phyloP scores from a whole-genome alignment of 257 asterid species.

The Anisodus acutangulus region DNA sequence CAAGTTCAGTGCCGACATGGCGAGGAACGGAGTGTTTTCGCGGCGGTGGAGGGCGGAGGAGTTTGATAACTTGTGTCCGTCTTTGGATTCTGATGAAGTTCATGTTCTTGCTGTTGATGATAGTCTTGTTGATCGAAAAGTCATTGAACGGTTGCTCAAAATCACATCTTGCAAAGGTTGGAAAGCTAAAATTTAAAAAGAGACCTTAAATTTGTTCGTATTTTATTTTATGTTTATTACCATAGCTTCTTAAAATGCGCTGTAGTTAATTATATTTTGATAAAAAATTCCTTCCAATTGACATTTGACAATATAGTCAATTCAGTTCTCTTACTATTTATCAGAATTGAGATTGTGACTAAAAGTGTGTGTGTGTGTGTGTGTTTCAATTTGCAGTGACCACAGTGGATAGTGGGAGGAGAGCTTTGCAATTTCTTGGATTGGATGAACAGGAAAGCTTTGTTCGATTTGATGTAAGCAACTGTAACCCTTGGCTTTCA shows the following conservation, averaged over 20 bases:
- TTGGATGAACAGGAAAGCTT: slow-evolving; percentile 68
- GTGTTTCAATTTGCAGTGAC: slow-evolving; percentile 55
- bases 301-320: too few relatives aligned
- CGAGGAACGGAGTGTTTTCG: slow-evolving; percentile 41
- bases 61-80: slow-evolving; percentile 29
- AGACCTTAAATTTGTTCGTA: too few relatives aligned
- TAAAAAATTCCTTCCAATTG: too few relatives aligned
- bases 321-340: slow-evolving; percentile 19
- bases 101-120: slow-evolving; percentile 55
- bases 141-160: slow-evolving; percentile 46
- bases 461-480: slow-evolving; percentile 65
- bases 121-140: slow-evolving; percentile 48
- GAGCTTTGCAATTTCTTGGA: slow-evolving; percentile 86
- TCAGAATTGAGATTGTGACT: background rate
- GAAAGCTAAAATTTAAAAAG: too few relatives aligned
- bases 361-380: background rate
- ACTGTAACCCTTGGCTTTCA: background rate
- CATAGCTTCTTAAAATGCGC: too few relatives aligned
- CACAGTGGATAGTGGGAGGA: slow-evolving; percentile 85
- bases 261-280: too few relatives aligned
- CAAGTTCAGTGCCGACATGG: too few relatives aligned
- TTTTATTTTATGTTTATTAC: too few relatives aligned
- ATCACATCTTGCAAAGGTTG: slow-evolving; percentile 50
- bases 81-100: slow-evolving; percentile 38
- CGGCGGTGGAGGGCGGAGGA: slow-evolving; percentile 40